Base-by-base conservation (phyloP, 2,329 filamentous ascomycete genomes). In the Pestalotiopsis sp. region DNA sequence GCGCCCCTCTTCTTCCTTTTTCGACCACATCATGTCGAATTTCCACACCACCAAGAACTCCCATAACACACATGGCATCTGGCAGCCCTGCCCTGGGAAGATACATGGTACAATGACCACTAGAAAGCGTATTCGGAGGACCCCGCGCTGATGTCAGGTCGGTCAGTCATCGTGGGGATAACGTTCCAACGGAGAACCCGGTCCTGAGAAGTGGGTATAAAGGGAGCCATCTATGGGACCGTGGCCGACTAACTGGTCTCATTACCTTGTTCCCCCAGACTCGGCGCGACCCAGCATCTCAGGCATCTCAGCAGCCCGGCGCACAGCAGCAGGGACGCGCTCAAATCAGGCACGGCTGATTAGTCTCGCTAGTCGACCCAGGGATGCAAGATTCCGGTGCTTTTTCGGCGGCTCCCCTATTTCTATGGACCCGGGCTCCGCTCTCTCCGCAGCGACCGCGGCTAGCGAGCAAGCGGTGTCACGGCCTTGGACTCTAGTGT, bases 101-200 rank as follows among this genome's bases (percentile, higher is more conserved):
- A 66, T 41, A 25, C 31, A 62, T 25, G 20, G 27, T 31, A 27
- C 25, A 20, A 17, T 20, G 17, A 17, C 57, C 23, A 60, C 57
- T 60, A 23, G 41, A 31, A 65, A 49, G 38, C 62, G 62, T 49
- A 23, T 65, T 52, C 62, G 62, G 62, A 65, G 62, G 40, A 38
- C 49, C 45, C 63, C 45, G 63, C 45, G 49, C 63, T 66, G 63
- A 66, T 58, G 63, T 66, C 63, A 66, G 52, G 49, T 65, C 62
- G 62, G 63, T 57, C 45, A 66, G 49, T 17, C 63, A 66, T 66
- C 63, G 63, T 57, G 63, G 63, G 63, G 63, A 66, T 31, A n/a
- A 57, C 31, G 41, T 66, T 66, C 41, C 63, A 45, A 66, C 63
- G 49, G 63, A 66, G 63, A 66, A 56, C 63, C 63, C 45, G 49